These are phyloP conservation scores for Psilocybe cubensis DNA, from an alignment of 768 basidiomycete species.

Conservation along the genomic window DNA sequence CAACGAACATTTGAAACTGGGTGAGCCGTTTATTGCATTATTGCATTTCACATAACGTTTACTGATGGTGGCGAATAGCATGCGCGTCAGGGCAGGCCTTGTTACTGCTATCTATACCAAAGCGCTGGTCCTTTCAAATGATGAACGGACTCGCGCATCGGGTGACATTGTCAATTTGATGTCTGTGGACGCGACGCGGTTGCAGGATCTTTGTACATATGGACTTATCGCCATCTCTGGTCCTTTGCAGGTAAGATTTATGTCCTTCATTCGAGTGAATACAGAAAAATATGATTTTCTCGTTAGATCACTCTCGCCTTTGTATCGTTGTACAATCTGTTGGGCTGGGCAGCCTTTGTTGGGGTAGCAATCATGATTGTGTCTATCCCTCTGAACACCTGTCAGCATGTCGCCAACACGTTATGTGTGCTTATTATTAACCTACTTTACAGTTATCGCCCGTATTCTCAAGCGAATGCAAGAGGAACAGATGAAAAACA, in stretches of 20 bases:
- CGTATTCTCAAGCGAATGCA: conserved; percentile 75
- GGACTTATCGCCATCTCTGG: conserved; percentile 87
- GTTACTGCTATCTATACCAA: conserved; percentile 88
- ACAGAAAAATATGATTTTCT: not conserved
- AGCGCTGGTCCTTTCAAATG: conserved; percentile 82
- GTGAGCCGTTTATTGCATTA: conserved; percentile 23
- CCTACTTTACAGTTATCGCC: conserved; percentile 53
- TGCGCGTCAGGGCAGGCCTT: conserved; percentile 92
- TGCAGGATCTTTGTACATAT: conserved; percentile 83
- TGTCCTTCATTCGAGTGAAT: not conserved
- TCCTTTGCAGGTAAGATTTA: conserved; percentile 69
- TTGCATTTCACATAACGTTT: not conserved
- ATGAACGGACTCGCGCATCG: conserved; percentile 78
- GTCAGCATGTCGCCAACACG: conserved; percentile 27
- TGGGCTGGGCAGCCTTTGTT: conserved; percentile 91
- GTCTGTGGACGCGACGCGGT: conserved; percentile 80
- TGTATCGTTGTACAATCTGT: conserved; percentile 83
- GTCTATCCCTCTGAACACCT: conserved; percentile 75
- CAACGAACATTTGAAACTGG: conserved; percentile 80
- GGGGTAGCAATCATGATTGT: conserved; percentile 90
- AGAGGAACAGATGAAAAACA: conserved; percentile 90
- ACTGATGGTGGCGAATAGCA: conserved; percentile 40
- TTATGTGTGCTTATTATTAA: not conserved
- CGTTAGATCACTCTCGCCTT: conserved; percentile 83
- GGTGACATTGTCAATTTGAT: conserved; percentile 96